Evolutionary conservation across 257 asterid genomes (phyloP).

Genomic region (Ajuga chamaepitys): DNA sequence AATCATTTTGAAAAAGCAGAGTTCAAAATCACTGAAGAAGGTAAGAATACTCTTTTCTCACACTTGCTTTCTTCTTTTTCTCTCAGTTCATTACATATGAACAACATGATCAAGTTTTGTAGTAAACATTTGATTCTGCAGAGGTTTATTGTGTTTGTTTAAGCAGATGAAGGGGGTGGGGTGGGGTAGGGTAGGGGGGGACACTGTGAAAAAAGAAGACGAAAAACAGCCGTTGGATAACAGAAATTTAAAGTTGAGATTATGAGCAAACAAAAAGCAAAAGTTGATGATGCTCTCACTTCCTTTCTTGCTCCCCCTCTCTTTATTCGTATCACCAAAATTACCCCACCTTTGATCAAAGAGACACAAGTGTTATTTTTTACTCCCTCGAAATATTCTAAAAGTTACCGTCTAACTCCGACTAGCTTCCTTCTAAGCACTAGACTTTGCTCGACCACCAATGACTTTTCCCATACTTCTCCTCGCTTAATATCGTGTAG

Average conservation of each 20-base stretch:
- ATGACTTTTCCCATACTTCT: no score
- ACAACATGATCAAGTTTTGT: constrained; percentile 25
- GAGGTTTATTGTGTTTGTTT: constrained; percentile 23
- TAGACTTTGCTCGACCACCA: no score
- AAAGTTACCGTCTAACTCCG: no score
- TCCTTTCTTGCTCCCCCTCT: constrained; percentile 42
- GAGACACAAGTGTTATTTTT: constrained; percentile 21
- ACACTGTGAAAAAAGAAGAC: constrained; percentile 21
- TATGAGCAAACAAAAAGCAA: constrained; percentile 33
- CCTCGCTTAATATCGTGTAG: no score
- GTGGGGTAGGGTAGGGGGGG: constrained; percentile 1
- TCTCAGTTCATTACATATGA: constrained; percentile 35
- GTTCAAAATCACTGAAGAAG: constrained; percentile 75
- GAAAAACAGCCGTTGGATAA: constrained; percentile 63
- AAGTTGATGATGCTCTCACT: constrained; percentile 42
- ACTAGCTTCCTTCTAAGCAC: no score
- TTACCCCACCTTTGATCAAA: constrained; percentile 54
- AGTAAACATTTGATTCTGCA: constrained; percentile 18
- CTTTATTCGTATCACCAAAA: constrained; percentile 35
- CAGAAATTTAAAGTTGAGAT: constrained; percentile 60
- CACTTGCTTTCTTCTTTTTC: constrained; percentile 20
- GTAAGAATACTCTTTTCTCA: constrained; percentile 49
- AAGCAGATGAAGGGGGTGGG: background rate
- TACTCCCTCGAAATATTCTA: constrained; percentile 23
- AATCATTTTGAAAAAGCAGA: constrained; percentile 55